These are phyloP conservation scores for Zygnema circumcarinatum DNA, from an alignment of 139 green algal species.

Conservation along the genomic window DNA sequence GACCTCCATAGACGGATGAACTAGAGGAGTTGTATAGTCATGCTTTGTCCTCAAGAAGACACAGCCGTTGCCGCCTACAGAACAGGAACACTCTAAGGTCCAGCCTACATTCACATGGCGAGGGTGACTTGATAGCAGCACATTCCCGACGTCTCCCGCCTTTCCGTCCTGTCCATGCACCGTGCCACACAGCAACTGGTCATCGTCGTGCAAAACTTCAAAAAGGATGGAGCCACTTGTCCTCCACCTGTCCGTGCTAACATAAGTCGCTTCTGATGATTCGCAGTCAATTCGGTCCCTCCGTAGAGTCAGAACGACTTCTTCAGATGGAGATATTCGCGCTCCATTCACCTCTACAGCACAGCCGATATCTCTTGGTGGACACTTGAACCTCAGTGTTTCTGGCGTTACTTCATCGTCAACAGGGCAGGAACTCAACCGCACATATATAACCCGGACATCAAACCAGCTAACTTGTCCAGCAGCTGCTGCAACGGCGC, in stretches of 20 bases:
- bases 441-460: constrained; percentile 27
- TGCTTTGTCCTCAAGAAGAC: constrained; percentile 34
- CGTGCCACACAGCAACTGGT: constrained; percentile 26
- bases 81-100: constrained; percentile 30
- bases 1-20: constrained; percentile 49
- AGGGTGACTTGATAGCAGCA: not conserved
- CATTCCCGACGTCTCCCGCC: not conserved
- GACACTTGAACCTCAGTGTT: constrained; percentile 21
- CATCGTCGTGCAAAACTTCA: constrained; percentile 21
- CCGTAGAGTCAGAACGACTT: constrained; percentile 4
- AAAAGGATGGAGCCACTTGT: not conserved
- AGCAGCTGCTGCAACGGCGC: not conserved
- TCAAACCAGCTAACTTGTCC: constrained; percentile 27
- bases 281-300: constrained; percentile 33
- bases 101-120: constrained; percentile 12
- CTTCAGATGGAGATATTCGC: constrained; percentile 31
- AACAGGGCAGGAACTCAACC: not conserved
- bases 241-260: constrained; percentile 37
- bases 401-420: constrained; percentile 19
- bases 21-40: constrained; percentile 12
- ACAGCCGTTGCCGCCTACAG: constrained; percentile 9
- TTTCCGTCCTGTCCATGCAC: not conserved
- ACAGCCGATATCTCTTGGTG: constrained; percentile 17
- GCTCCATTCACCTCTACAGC: constrained; percentile 42
- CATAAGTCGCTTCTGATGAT: constrained; percentile 45